A percentile compares a stretch with the other conserved stretches of the same genome.
Conservation (phyloP, 164 flowering plant genomes). For the Vitis cinerea region DNA sequence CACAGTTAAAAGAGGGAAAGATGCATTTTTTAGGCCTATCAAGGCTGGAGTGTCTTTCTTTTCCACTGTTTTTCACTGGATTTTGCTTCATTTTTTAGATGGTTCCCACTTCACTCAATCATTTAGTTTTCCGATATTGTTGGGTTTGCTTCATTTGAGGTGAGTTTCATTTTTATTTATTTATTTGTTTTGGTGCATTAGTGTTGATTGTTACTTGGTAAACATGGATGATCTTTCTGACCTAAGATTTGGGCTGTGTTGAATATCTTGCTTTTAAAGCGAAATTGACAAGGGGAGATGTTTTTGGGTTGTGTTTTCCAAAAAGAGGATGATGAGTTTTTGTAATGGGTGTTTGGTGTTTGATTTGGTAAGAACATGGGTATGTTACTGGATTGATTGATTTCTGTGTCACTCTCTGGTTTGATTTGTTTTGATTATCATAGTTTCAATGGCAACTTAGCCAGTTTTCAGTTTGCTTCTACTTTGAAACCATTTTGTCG, state of each 20-base stretch:
- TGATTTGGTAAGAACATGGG: conserved; percentile 12
- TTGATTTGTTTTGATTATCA: not conserved
- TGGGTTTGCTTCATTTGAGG: not conserved
- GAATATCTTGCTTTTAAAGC: not conserved
- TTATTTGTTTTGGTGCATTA: not conserved
- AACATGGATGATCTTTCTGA: too few relatives aligned
- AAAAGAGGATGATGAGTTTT: not conserved
- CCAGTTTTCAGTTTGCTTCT: not conserved
- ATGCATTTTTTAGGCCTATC: too few relatives aligned
- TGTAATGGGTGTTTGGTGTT: not conserved
- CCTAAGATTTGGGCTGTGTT: not conserved
- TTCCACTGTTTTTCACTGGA: not conserved
- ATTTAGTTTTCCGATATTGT: too few relatives aligned
- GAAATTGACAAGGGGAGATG: not conserved
- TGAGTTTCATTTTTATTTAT: not conserved
- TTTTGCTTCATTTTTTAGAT: too few relatives aligned
- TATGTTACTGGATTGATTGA: conserved; percentile 8
- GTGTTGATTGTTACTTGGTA: not conserved
- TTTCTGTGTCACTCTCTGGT: conserved; percentile 13
- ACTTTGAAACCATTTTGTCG: conserved; percentile 25
- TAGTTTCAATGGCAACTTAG: not conserved
- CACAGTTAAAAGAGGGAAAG: not conserved
- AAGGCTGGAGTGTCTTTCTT: not conserved
- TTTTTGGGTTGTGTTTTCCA: conserved; percentile 5
- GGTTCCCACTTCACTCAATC: too few relatives aligned